These are phyloP conservation scores for Talaromyces atroroseus DNA, from an alignment of 2,329 filamentous ascomycete species.

Conservation along the genomic window DNA sequence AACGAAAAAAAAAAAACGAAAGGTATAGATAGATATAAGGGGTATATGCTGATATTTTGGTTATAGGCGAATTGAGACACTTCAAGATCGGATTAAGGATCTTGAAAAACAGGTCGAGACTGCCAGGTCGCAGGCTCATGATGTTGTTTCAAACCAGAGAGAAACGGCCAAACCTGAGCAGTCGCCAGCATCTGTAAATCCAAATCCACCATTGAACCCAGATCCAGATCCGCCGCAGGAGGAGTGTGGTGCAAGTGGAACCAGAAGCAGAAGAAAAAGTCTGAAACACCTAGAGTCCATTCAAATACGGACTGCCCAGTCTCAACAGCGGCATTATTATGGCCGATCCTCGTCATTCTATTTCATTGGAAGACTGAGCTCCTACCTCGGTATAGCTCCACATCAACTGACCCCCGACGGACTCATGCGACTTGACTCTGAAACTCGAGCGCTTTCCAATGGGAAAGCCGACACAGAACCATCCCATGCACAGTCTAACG, in stretches of 20 bases:
- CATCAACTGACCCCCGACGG: not conserved
- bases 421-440: constrained; percentile 6
- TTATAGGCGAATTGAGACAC: constrained; percentile 4
- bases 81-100: constrained; percentile 8
- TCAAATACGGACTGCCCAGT: not conserved
- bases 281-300: constrained; percentile 4
- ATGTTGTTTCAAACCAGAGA: not conserved
- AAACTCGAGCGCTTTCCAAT: not conserved
- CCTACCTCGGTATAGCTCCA: not conserved
- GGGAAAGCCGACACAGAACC: not conserved
- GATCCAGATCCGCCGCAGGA: not conserved
- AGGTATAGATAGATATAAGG: not conserved
- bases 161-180: not conserved
- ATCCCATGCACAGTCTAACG: not conserved
- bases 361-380: constrained; percentile 10
- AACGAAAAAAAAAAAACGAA: not conserved
- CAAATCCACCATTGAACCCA: not conserved
- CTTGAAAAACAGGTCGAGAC: constrained; percentile 5
- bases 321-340: constrained; percentile 5
- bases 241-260: not conserved
- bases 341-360: constrained; percentile 10
- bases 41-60: not conserved
- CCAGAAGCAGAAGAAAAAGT: not conserved
- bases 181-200: not conserved
- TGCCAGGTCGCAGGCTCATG: not conserved